Percentiles rank a stretch among this genome's conserved stretches.
These are phyloP conservation scores for Clathrospora elynae DNA, from an alignment of 2,329 filamentous ascomycete species.

Conservation along the genomic window DNA sequence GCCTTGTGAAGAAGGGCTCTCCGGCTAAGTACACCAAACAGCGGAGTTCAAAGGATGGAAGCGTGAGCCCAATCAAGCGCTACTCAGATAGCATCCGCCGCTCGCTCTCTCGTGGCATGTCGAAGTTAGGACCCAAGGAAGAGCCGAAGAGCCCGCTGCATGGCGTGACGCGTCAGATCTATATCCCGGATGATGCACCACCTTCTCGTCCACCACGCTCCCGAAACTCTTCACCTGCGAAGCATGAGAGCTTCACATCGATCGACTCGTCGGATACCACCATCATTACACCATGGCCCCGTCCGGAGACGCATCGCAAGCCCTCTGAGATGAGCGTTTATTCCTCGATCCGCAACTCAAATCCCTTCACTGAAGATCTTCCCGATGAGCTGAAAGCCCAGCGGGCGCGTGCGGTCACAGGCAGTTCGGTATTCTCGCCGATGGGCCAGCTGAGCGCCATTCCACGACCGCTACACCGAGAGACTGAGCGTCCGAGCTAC, in stretches of 20 bases:
- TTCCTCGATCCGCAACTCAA: constrained; percentile 20
- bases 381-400: background rate
- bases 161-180: constrained; percentile 26
- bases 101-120: constrained; percentile 20
- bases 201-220: background rate
- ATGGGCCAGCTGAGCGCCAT: constrained; percentile 28
- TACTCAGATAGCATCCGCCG: constrained; percentile 25
- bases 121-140: constrained; percentile 10
- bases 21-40: background rate
- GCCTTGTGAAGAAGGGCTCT: constrained; percentile 1
- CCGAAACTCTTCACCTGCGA: background rate
- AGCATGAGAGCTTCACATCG: background rate
- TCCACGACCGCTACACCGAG: constrained; percentile 20
- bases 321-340: constrained; percentile 24
- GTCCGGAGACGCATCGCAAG: constrained; percentile 10
- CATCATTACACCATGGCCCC: constrained; percentile 8
- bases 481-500: constrained; percentile 26
- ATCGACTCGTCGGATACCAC: constrained; percentile 4
- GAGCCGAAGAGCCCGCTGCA: constrained; percentile 30
- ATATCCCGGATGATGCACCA: constrained; percentile 14
- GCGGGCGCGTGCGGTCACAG: background rate
- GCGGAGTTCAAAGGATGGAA: constrained; percentile 2
- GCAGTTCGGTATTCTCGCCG: constrained; percentile 16
- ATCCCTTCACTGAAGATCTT: constrained; percentile 17
- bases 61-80: constrained; percentile 26